Evolutionary conservation across 2,329 filamentous ascomycete genomes (phyloP).

Genomic region (Claviceps sorghi): DNA sequence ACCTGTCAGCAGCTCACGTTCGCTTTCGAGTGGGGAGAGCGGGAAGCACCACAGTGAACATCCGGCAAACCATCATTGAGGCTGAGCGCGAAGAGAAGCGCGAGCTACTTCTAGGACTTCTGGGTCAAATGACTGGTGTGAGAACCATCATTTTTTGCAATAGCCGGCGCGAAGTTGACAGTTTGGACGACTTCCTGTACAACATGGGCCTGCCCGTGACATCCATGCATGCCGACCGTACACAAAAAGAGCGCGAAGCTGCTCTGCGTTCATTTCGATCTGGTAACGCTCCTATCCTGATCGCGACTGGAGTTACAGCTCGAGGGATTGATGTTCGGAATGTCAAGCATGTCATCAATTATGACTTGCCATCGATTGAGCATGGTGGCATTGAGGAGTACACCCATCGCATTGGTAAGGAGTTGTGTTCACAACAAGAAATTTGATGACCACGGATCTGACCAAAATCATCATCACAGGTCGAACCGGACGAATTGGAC

Average conservation of each 20-base stretch:
- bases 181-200: constrained; percentile 76
- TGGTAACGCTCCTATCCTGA: constrained; percentile 61
- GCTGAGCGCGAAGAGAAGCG: constrained; percentile 55
- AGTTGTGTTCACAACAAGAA: not conserved
- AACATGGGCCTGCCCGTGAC: constrained; percentile 68
- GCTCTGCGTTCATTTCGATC: constrained; percentile 72
- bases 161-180: constrained; percentile 60
- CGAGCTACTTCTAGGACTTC: constrained; percentile 53
- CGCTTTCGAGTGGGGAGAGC: constrained; percentile 77
- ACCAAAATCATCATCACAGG: constrained; percentile 31
- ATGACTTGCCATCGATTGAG: constrained; percentile 58
- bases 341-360: constrained; percentile 88
- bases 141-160: constrained; percentile 89
- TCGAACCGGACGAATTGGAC: constrained; percentile 86
- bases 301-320: constrained; percentile 74
- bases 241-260: constrained; percentile 82
- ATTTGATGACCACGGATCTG: not conserved
- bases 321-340: constrained; percentile 82
- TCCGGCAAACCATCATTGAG: constrained; percentile 61
- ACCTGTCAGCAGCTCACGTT: constrained; percentile 59
- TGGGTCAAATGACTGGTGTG: constrained; percentile 53
- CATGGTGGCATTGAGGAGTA: constrained; percentile 91
- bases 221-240: constrained; percentile 77
- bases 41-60: constrained; percentile 69
- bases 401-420: constrained; percentile 76